These are phyloP conservation scores for Venturiaceae sp. DNA, from an alignment of 2,329 filamentous ascomycete genomes.

Conservation along the genomic window DNA sequence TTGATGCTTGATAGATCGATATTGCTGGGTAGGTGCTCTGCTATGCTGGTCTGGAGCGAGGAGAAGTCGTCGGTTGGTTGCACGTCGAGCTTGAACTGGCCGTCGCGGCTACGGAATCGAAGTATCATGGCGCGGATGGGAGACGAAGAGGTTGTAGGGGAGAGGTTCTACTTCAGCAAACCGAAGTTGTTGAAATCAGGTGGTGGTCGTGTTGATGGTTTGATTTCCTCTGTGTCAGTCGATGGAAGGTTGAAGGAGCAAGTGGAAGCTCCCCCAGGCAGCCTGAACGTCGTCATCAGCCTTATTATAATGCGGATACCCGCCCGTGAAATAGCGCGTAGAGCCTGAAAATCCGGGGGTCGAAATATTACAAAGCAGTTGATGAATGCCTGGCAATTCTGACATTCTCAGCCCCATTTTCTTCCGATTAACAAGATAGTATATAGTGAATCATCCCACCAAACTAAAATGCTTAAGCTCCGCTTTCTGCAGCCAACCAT, in stretches of 20 bases:
- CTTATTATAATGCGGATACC: background rate
- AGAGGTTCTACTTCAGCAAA: background rate
- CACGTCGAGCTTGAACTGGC: conserved; percentile 78
- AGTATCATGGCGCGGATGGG: conserved; percentile 54
- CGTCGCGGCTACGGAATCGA: conserved; percentile 82
- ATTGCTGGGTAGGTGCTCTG: conserved; percentile 49
- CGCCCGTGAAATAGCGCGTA: background rate
- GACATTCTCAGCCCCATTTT: too few relatives aligned
- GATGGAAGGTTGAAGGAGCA: background rate
- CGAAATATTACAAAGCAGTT: background rate
- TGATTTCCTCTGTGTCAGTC: too few relatives aligned
- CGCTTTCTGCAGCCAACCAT: too few relatives aligned
- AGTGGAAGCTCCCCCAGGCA: too few relatives aligned
- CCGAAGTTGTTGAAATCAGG: background rate
- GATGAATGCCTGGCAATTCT: too few relatives aligned
- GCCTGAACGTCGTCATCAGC: background rate
- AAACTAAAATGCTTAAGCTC: too few relatives aligned
- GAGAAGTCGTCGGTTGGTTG: conserved; percentile 65
- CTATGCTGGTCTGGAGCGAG: conserved; percentile 43
- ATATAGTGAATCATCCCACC: too few relatives aligned
- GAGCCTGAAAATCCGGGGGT: background rate
- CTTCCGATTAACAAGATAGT: too few relatives aligned
- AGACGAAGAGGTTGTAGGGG: too few relatives aligned
- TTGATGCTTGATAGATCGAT: conserved; percentile 44
- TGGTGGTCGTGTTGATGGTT: too few relatives aligned